A percentile compares a stretch with the other conserved stretches of the same genome.
phyloP scores from a whole-genome alignment of 331 rosid species.

The Malus hybrid region DNA sequence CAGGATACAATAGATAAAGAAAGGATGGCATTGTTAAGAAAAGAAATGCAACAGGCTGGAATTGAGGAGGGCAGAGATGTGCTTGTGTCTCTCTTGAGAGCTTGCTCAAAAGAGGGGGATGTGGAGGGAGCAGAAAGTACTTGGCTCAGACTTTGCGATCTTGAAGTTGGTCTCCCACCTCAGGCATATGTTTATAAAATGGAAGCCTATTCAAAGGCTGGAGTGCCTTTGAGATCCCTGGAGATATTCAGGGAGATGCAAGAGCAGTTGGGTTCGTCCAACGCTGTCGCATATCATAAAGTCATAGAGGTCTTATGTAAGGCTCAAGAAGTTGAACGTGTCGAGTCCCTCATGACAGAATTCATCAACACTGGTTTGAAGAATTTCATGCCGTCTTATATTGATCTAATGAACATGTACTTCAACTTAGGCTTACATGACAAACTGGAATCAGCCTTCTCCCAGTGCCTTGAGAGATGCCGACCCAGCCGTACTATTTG shows the following conservation, averaged over 20 bases:
- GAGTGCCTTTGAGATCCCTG: conserved; percentile 55
- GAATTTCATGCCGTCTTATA: conserved; percentile 61
- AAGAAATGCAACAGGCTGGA: conserved; percentile 67
- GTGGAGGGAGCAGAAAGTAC: conserved; percentile 58
- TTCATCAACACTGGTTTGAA: conserved; percentile 58
- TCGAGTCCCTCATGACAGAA: conserved; percentile 64
- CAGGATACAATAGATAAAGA: conserved; percentile 74
- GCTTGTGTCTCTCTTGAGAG: conserved; percentile 73
- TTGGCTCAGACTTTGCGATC: conserved; percentile 55
- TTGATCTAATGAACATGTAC: conserved; percentile 63
- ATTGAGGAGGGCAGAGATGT: conserved; percentile 63
- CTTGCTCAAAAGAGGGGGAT: conserved; percentile 61
- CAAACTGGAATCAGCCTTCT: conserved; percentile 57
- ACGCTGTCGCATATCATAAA: conserved; percentile 54
- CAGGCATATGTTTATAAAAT: conserved; percentile 75
- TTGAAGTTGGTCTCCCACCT: conserved; percentile 40
- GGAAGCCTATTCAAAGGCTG: conserved; percentile 75
- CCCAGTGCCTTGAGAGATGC: conserved; percentile 68
- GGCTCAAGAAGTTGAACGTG: conserved; percentile 55
- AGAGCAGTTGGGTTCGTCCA: conserved; percentile 37
- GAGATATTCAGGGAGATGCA: conserved; percentile 72
- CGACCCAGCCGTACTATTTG: conserved; percentile 57
- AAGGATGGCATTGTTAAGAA: conserved; percentile 48
- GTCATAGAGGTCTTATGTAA: conserved; percentile 73
- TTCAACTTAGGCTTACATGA: conserved; percentile 55